Conservation (phyloP, 257 asterid genomes). For the Forsythia suspensa region DNA sequence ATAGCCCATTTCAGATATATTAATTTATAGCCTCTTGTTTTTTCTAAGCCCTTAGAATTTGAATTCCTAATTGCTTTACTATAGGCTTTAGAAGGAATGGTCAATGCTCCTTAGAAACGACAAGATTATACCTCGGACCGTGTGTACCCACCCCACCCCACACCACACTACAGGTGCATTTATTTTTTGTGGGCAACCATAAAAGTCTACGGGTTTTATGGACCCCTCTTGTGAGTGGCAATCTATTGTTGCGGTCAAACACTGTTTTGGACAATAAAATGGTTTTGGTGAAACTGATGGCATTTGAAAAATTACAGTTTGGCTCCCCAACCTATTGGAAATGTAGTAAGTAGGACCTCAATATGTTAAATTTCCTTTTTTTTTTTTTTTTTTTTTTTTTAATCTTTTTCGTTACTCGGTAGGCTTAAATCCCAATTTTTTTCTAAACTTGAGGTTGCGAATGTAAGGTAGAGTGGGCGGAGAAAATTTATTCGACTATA, state of each 20-base stretch:
- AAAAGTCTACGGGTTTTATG: not conserved
- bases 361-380: not conserved
- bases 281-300: too few relatives aligned
- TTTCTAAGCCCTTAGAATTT: not conserved
- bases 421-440: not conserved
- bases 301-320: not conserved
- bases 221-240: not conserved
- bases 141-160: not conserved
- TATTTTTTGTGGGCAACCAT: not conserved
- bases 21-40: conserved; percentile 1
- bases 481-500: not conserved
- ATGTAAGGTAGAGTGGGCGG: not conserved
- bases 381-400: not conserved
- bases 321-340: not conserved
- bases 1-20: not conserved
- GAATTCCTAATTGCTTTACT: not conserved
- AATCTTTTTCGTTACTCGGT: not conserved
- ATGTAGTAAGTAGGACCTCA: not conserved
- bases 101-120: not conserved
- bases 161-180: not conserved
- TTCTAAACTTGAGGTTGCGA: not conserved
- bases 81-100: not conserved
- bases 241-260: not conserved
- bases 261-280: not conserved
- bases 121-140: not conserved